A percentile compares a stretch with the other conserved stretches of the same genome.
These are phyloP conservation scores for Barnettozyma sp. DNA, from an alignment of 805 yeast species.

Conservation along the genomic window DNA sequence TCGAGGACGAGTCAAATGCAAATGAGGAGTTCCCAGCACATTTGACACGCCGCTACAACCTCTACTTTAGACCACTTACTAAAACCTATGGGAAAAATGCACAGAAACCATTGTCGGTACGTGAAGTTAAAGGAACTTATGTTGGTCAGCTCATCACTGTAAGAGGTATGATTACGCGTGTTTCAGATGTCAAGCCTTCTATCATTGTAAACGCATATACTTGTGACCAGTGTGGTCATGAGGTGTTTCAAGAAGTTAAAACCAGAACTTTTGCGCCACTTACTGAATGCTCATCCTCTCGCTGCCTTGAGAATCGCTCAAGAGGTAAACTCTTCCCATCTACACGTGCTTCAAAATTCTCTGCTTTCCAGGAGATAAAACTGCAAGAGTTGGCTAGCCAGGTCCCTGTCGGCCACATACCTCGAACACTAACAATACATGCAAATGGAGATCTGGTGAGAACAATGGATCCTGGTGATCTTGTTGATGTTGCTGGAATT, in stretches of 20 bases:
- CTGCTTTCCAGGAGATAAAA: slow-evolving; percentile 91
- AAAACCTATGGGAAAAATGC: slow-evolving; percentile 24
- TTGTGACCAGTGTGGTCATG: slow-evolving; percentile 96
- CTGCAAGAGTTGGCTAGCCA: slow-evolving; percentile 92
- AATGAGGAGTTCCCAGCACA: slow-evolving; percentile 68
- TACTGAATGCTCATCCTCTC: slow-evolving; percentile 74
- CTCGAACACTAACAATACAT: slow-evolving; percentile 78
- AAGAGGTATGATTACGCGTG: slow-evolving; percentile 91
- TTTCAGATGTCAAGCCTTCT: slow-evolving; percentile 92
- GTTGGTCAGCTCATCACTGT: slow-evolving; percentile 86
- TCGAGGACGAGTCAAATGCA: slow-evolving; percentile 27
- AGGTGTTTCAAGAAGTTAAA: slow-evolving; percentile 91
- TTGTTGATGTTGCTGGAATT: slow-evolving; percentile 88
- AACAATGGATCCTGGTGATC: slow-evolving; percentile 85
- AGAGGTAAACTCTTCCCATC: slow-evolving; percentile 88
- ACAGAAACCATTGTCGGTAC: slow-evolving; percentile 66
- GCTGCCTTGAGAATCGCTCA: slow-evolving; percentile 70
- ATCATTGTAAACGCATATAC: slow-evolving; percentile 91
- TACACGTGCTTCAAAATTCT: slow-evolving; percentile 92
- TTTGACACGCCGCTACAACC: slow-evolving; percentile 76
- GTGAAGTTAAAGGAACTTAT: slow-evolving; percentile 78
- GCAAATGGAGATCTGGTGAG: slow-evolving; percentile 91
- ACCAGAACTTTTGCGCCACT: slow-evolving; percentile 83
- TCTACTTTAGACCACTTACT: slow-evolving; percentile 80
- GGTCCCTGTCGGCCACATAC: slow-evolving; percentile 97